Base-by-base conservation (phyloP, 176 grass and related monocot genomes). In the Rhynchospora breviuscula region DNA sequence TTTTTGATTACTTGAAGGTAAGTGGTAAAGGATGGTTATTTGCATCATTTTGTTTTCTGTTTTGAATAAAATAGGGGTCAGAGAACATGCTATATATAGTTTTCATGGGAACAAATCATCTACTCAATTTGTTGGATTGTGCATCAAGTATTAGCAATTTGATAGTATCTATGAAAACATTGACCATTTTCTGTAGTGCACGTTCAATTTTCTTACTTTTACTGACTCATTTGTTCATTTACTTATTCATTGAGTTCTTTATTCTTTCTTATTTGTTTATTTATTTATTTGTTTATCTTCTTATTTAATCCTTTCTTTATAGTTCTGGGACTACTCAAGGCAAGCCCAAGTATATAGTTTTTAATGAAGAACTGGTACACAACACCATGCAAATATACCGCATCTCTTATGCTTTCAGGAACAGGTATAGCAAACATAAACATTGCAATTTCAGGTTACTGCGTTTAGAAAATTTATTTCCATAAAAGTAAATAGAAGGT, bases 271-370 rank as follows among this genome's bases (percentile, higher is more conserved):
- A 40, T 63, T 65, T 70, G 43, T 75, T 5, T 40, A 48, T 62
- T 62, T 45, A 65, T 7, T 44, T 58, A 60, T 59, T 49, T 21
- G 2, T 40, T 79, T 9, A 22, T 31, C 17, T 77, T 8, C 15
- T 54, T 76, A 7, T 52, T 26, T 62, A 4, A 4, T 2, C 67
- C 8, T 59, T 43, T 10, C 1, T 18, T 3, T 62, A 64, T 86
- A 94, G 94, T 88, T 97, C 94, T 82, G 94, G 94, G 67, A 97
- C 91, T 10, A 97, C 91, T 78, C 91, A 97, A 82, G 94, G 94
- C 51, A 97, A 92, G 86, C 91, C 88, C 49, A 97, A 97, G 77
- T 94, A 92, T 89, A 18, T 97, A 58, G 62, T 83, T 0, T 97
- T 97, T 84, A 97, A 94, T 85, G 88, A 97, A 54, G 92, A 94